Evolutionary conservation across 257 asterid genomes (phyloP).

Genomic region (Solanum gracilifrons): DNA sequence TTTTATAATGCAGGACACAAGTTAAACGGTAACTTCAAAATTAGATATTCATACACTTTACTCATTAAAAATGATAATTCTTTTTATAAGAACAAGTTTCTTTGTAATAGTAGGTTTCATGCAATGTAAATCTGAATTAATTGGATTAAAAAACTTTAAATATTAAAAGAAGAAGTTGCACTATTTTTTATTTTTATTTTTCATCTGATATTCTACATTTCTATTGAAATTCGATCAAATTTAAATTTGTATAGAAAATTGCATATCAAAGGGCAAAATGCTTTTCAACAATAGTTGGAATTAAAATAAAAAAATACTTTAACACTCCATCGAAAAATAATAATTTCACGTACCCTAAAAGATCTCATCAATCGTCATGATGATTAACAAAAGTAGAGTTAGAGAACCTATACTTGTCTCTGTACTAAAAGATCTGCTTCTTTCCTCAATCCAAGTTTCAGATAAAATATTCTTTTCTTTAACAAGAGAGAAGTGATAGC

Average conservation of each 20-base stretch:
- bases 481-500: background rate
- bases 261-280: too few species aligned
- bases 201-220: background rate
- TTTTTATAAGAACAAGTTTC: background rate
- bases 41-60: fast-evolving
- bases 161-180: background rate
- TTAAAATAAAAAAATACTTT: background rate
- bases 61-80: background rate
- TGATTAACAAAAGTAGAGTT: background rate
- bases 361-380: background rate
- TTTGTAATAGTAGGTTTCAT: too few species aligned
- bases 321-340: fast-evolving
- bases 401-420: background rate
- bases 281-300: too few species aligned
- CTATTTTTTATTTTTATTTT: fast-evolving
- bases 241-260: too few species aligned
- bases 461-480: background rate
- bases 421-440: background rate
- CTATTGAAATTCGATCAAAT: too few species aligned
- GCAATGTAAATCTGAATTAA: too few species aligned
- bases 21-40: background rate
- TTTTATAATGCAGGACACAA: background rate
- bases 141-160: too few species aligned
- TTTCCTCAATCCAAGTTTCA: background rate
- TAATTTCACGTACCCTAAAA: background rate